phyloP scores from a whole-genome alignment of 768 basidiomycete genomes.

The Mrakia frigida region DNA sequence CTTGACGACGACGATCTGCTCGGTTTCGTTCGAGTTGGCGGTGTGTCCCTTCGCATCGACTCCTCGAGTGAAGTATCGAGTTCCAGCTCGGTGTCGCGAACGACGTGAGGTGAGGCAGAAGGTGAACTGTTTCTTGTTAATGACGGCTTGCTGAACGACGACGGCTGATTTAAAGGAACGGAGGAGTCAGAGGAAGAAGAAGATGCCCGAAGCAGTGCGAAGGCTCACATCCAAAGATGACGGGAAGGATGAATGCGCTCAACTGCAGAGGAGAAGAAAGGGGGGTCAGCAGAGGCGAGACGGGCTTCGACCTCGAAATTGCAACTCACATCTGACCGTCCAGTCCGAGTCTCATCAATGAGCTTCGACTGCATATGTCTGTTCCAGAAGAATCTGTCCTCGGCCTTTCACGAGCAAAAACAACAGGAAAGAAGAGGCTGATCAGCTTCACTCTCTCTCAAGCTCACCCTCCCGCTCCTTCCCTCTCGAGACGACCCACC shows the following conservation, averaged over 20 bases:
- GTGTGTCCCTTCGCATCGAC: slow-evolving; percentile 86
- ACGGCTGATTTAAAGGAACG: slow-evolving; percentile 57
- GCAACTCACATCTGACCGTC: slow-evolving; percentile 53
- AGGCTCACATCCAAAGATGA: slow-evolving; percentile 84
- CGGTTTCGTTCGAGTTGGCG: slow-evolving; percentile 97
- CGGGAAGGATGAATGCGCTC: slow-evolving; percentile 70
- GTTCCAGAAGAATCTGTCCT: slow-evolving; percentile 99
- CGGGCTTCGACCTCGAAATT: neutral
- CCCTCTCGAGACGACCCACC: neutral
- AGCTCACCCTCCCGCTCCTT: neutral
- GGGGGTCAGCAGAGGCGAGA: slow-evolving; percentile 47
- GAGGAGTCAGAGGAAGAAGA: neutral
- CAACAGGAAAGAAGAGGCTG: neutral
- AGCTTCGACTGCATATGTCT: slow-evolving; percentile 65
- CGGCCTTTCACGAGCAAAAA: slow-evolving; percentile 57
- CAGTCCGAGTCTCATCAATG: slow-evolving; percentile 55
- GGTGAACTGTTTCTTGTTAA: slow-evolving; percentile 74
- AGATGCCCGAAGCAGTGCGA: slow-evolving; percentile 36
- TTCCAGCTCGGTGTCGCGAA: slow-evolving; percentile 89
- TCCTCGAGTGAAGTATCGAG: slow-evolving; percentile 93
- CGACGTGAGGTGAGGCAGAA: slow-evolving; percentile 87
- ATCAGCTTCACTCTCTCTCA: neutral
- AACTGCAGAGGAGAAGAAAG: slow-evolving; percentile 54
- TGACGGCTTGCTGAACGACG: slow-evolving; percentile 66
- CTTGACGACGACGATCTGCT: slow-evolving; percentile 73